These are phyloP conservation scores for Naganishia randhawae DNA, from an alignment of 768 basidiomycete species.

Conservation along the genomic window DNA sequence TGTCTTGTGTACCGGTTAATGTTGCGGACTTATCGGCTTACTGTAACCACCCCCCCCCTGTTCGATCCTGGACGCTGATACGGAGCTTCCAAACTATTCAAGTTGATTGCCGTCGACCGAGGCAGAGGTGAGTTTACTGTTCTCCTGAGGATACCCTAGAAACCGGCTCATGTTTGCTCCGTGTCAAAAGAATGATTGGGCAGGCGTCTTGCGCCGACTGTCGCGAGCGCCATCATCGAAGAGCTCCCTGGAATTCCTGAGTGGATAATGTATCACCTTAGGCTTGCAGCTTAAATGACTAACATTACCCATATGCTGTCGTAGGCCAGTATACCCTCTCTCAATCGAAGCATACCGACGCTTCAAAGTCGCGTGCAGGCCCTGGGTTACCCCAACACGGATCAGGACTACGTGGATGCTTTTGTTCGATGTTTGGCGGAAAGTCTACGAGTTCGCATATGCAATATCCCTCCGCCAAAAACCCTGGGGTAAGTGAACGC, in stretches of 20 bases:
- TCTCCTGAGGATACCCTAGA: too few species aligned
- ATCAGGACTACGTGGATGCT: slow-evolving; percentile 51
- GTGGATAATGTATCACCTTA: slow-evolving; percentile 20
- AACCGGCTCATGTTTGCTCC: too few species aligned
- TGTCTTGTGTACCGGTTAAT: too few species aligned
- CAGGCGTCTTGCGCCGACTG: not conserved
- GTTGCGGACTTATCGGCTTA: too few species aligned
- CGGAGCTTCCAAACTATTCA: too few species aligned
- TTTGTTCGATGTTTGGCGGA: slow-evolving; percentile 54
- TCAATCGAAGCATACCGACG: slow-evolving; percentile 18
- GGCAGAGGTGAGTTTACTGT: too few species aligned
- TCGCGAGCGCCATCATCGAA: not conserved
- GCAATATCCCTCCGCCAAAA: slow-evolving; percentile 60
- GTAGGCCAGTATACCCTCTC: not conserved
- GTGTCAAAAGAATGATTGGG: not conserved
- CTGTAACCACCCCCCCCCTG: too few species aligned
- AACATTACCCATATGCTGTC: slow-evolving; percentile 28
- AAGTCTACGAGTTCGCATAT: slow-evolving; percentile 67
- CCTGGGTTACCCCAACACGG: slow-evolving; percentile 51
- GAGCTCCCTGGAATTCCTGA: not conserved
- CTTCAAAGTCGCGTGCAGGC: not conserved
- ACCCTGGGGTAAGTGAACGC: slow-evolving; percentile 32
- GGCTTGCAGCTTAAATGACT: too few species aligned
- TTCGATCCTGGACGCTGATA: too few species aligned
- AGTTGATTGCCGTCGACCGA: too few species aligned